Percentiles rank a stretch among this genome's conserved stretches.
Evolutionary conservation across 139 green algal genomes (phyloP).

Genomic region (Coelastrella sp.): DNA sequence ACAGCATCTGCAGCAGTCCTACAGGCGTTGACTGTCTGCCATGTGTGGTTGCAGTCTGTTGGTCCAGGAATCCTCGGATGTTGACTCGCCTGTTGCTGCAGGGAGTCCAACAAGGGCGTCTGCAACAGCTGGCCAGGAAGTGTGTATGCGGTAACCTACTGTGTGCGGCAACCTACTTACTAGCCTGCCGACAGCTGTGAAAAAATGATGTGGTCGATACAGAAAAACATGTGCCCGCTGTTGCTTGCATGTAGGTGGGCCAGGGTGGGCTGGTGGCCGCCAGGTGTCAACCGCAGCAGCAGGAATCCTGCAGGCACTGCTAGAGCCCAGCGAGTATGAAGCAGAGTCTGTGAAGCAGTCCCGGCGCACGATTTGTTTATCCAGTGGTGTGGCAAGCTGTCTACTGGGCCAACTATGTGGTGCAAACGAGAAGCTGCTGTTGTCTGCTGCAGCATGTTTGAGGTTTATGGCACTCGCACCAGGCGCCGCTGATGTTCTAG

Average conservation of each 20-base stretch:
- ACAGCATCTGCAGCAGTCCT: not conserved
- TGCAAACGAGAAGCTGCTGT: slow-evolving; percentile 40
- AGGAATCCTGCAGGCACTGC: slow-evolving; percentile 48
- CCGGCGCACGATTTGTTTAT: slow-evolving; percentile 2
- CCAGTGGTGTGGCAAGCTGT: not conserved
- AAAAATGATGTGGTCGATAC: not conserved
- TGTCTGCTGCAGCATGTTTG: slow-evolving; percentile 62
- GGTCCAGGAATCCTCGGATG: not conserved
- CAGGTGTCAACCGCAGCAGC: slow-evolving; percentile 47
- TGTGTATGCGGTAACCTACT: too few species aligned
- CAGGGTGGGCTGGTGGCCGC: slow-evolving; percentile 46
- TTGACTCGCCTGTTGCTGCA: too few species aligned
- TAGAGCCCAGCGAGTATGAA: slow-evolving; percentile 61
- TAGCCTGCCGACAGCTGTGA: too few species aligned
- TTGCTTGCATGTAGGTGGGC: slow-evolving; percentile 11
- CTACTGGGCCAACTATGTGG: slow-evolving; percentile 33
- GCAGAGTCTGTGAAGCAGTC: not conserved
- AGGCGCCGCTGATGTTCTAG: slow-evolving; percentile 53
- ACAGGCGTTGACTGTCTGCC: not conserved
- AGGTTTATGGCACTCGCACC: slow-evolving; percentile 66
- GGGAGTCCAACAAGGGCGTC: too few species aligned
- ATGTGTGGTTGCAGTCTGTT: not conserved
- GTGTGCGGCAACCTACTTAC: too few species aligned
- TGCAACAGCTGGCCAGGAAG: too few species aligned
- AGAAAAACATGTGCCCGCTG: not conserved